phyloP scores from a whole-genome alignment of 2,329 filamentous ascomycete genomes.

The Fusarium buxicola region DNA sequence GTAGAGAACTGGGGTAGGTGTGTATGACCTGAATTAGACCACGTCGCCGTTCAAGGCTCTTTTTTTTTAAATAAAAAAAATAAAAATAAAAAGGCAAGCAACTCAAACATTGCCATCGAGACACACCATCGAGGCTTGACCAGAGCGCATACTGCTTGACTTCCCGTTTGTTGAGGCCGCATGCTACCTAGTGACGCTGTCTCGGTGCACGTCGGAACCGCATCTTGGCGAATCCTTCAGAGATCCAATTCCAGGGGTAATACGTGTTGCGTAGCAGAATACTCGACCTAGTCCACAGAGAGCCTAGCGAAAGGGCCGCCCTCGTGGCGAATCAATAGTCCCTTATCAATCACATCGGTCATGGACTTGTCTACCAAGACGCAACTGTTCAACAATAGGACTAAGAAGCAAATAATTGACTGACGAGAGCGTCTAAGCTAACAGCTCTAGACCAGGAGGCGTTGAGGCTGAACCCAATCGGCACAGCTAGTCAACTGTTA shows the following conservation, averaged over 20 bases:
- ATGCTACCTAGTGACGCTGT: neutral
- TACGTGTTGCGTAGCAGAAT: too few species aligned
- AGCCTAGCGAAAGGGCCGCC: neutral
- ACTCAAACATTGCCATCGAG: neutral
- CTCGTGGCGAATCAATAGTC: neutral
- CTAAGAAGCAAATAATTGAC: neutral
- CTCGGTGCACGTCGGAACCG: neutral
- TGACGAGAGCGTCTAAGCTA: neutral
- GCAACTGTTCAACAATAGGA: neutral
- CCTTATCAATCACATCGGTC: neutral
- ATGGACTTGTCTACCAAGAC: neutral
- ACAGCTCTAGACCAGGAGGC: neutral
- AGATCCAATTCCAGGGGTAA: too few species aligned
- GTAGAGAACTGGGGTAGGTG: neutral
- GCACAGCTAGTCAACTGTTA: too few species aligned
- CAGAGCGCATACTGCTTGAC: too few species aligned
- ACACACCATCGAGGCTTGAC: neutral
- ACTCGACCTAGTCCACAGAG: too few species aligned
- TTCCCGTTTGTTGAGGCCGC: neutral
- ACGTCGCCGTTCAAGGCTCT: neutral
- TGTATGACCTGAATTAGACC: constrained; percentile 1
- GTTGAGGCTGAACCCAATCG: neutral
- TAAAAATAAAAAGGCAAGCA: too few species aligned
- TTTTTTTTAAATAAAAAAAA: neutral
- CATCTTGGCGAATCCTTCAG: constrained; percentile 5